A percentile compares a stretch with the other conserved stretches of the same genome.
phyloP scores from a whole-genome alignment of 768 basidiomycete genomes.

The Calvatia gigantea region DNA sequence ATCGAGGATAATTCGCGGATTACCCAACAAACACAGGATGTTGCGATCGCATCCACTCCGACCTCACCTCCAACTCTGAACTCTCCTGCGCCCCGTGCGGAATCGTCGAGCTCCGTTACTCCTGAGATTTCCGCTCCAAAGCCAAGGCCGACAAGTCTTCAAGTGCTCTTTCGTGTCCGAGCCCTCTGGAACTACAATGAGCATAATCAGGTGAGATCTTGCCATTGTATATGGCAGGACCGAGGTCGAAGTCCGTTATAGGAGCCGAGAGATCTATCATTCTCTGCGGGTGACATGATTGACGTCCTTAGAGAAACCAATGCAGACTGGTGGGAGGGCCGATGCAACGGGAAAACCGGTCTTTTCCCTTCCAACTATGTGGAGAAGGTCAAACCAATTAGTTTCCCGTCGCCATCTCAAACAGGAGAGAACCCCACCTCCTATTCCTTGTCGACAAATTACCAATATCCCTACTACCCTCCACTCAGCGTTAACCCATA shows the following conservation, averaged over 20 bases:
- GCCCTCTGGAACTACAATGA: slow-evolving; percentile 70
- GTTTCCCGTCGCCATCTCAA: slow-evolving; percentile 12
- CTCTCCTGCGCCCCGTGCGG: not conserved
- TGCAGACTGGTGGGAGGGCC: slow-evolving; percentile 87
- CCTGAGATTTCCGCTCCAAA: slow-evolving; percentile 10
- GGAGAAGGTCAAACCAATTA: slow-evolving; percentile 40
- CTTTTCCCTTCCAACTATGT: slow-evolving; percentile 77
- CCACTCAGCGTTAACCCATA: slow-evolving; percentile 4
- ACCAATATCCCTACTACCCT: slow-evolving; percentile 14
- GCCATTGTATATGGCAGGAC: not conserved
- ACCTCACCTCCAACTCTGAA: not conserved
- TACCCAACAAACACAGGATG: not conserved
- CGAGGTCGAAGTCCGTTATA: slow-evolving; percentile 23
- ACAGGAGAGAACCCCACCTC: slow-evolving; percentile 5
- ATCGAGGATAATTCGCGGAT: slow-evolving; percentile 1
- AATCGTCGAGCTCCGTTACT: not conserved
- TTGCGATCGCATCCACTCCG: not conserved
- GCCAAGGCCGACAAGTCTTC: slow-evolving; percentile 20
- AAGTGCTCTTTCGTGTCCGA: slow-evolving; percentile 36
- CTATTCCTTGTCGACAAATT: slow-evolving; percentile 3
- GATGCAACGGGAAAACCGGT: slow-evolving; percentile 53
- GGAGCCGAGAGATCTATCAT: slow-evolving; percentile 73
- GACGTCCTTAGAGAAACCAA: slow-evolving; percentile 74
- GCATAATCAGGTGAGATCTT: slow-evolving; percentile 41
- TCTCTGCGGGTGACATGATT: slow-evolving; percentile 69